A percentile compares a stretch with the other conserved stretches of the same genome.
These are phyloP conservation scores for Leucosporidium yakuticum DNA, from an alignment of 768 basidiomycete species.

Conservation along the genomic window DNA sequence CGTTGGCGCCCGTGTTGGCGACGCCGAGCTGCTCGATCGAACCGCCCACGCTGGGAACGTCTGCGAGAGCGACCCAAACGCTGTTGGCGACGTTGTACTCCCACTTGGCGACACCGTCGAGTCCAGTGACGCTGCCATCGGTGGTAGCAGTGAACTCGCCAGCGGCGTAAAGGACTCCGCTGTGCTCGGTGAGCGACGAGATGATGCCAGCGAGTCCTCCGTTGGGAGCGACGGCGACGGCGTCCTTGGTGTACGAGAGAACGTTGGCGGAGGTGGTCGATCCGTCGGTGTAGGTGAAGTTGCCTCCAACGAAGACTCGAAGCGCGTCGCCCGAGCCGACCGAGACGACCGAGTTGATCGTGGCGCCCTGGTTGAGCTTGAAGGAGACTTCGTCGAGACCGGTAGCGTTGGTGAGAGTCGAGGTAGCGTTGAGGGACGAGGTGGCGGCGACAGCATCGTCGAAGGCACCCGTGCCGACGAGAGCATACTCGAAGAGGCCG, in stretches of 20 bases:
- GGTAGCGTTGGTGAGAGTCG: constrained; percentile 29
- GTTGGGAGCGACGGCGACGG: constrained; percentile 52
- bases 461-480: constrained; percentile 46
- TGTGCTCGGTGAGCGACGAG: constrained; percentile 55
- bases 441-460: constrained; percentile 33
- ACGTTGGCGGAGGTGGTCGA: constrained; percentile 57
- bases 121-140: constrained; percentile 62
- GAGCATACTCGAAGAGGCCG: constrained; percentile 86
- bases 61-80: constrained; percentile 27
- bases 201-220: constrained; percentile 78
- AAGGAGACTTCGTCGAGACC: constrained; percentile 34
- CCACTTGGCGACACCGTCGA: constrained; percentile 45
- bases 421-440: constrained; percentile 14
- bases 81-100: constrained; percentile 10
- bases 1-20: constrained; percentile 12
- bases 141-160: constrained; percentile 73
- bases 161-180: constrained; percentile 65
- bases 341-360: constrained; percentile 12
- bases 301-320: constrained; percentile 53
- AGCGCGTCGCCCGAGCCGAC: not conserved
- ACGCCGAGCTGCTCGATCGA: constrained; percentile 12
- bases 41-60: not conserved
- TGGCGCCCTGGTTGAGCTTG: constrained; percentile 15
- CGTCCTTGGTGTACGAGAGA: constrained; percentile 55
- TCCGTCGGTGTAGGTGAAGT: constrained; percentile 58